Base-by-base conservation (phyloP, 2,329 filamentous ascomycete species). In the Paracorniculantispora psalliotae region DNA sequence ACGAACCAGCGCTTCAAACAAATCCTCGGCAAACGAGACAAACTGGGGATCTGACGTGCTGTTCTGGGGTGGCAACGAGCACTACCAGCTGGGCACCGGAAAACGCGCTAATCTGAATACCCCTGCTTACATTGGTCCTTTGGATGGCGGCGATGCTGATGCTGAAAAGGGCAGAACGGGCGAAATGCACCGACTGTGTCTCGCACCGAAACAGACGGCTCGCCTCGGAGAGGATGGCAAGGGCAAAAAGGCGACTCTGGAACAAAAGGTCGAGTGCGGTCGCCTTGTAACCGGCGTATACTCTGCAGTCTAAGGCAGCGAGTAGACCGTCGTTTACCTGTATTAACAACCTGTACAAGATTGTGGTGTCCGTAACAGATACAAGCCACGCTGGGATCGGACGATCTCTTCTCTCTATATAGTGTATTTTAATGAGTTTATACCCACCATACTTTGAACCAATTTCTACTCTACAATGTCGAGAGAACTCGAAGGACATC, bases 51-150 rank as follows among this genome's bases (percentile, higher is more conserved):
- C 89, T 4, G 94, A 97, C 70, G 87, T 92, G 30, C 72, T 97
- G 1, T 96, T 91, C 79, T 99, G 92, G 91, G 94, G 94, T 62
- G 91, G 91, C 56, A 99, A 97, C 68, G 92, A 97, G 75, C 84
- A 88, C 70, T 97, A 89, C 72, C 94, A 99, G 74, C 83, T 99
- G 26, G 94, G 94, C 13, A 97, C 89, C 0, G 92, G 94, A 28
- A 96, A 89, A 78, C 79, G 93, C 62, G 94, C 85, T 67, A 97
- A 97, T 68, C 69, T 89, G 10, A 83, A 84, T 55, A 80, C 81
- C 13, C 94, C 94, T 1, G 80, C 81, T 1, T 93, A 96, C 69
- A 91, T 97, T 56, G 84, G 85, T 33, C 88, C 91, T 15, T 73
- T 93, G 44, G 91, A 96, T 62, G 74, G 79, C 13, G 81, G 81